Base-by-base conservation (phyloP, 192 early-diverging fungal genomes). In the Dispira simplex region DNA sequence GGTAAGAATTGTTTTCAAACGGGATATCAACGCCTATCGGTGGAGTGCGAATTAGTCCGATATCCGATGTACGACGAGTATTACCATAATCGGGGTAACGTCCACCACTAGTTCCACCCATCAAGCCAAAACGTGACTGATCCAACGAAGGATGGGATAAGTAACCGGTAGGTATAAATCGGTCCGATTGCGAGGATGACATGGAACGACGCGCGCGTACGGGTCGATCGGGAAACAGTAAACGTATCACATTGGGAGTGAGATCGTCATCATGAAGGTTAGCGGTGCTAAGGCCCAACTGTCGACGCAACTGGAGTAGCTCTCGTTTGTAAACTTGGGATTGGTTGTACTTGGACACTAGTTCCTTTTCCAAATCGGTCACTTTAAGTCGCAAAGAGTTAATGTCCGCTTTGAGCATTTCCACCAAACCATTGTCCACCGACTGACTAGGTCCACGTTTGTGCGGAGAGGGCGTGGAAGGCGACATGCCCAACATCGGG, bases 261-360 rank as follows among this genome's bases (percentile, higher is more conserved):
- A 56, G 25, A 9, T 56, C 54, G 54, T 56, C 54, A 25, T 56
- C 54, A 8, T 0, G 0, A 28, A 56, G 54, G 25, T 56, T 21
- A 9, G 18, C 54, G 2, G 25, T 56, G 9, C 25, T 8, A 71
- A 75, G 73, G n/a, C 77, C 77, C 66, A 78, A 64, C 13, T 72
- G 62, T 60, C 73, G 71, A 20, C 77, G 71, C 66, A 78, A 64
- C 45, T 69, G 59, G n/a, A 78, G 70, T 26, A 78, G 67, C 68
- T 78, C 77, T 46, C 72, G 75, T 63, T 75, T 78, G 72, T 78
- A 78, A 2, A 75, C 71, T 64, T 78, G 77, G 67, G 74, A 74
- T 67, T 75, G 77, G 46, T 58, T 67, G 67, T 73, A 78, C 65
- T 68, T 75, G 49, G 73, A 74, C 44, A 75, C 69, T 12, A 78